Evolutionary conservation across 2,329 filamentous ascomycete genomes (phyloP).

Genomic region (Cercospora janseana): DNA sequence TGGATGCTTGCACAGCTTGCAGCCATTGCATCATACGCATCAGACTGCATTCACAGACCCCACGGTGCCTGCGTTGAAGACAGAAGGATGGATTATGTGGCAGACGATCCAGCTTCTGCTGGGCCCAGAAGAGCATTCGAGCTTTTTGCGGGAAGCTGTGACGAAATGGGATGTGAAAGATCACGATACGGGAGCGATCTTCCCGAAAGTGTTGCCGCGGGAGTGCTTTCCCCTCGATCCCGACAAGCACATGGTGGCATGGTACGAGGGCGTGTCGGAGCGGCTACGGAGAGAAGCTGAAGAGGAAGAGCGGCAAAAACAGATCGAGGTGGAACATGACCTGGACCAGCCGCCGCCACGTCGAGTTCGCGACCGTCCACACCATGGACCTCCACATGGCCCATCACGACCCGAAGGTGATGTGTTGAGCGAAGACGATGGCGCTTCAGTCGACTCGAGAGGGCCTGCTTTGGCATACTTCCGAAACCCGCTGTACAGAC

Average conservation of each 20-base stretch:
- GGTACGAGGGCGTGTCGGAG: slow-evolving; percentile 77
- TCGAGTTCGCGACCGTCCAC: slow-evolving; percentile 25
- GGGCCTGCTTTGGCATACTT: slow-evolving; percentile 50
- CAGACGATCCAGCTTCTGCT: slow-evolving; percentile 87
- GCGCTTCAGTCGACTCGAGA: slow-evolving; percentile 44
- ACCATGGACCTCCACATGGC: slow-evolving; percentile 14
- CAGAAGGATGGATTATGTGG: slow-evolving; percentile 86
- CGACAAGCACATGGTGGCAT: slow-evolving; percentile 77
- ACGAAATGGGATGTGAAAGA: slow-evolving; percentile 72
- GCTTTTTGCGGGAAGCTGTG: slow-evolving; percentile 77
- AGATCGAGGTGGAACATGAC: slow-evolving; percentile 31
- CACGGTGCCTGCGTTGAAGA: slow-evolving; percentile 76
- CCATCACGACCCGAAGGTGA: slow-evolving; percentile 24
- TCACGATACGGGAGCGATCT: slow-evolving; percentile 59
- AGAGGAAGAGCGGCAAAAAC: slow-evolving; percentile 38
- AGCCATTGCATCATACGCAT: slow-evolving; percentile 53
- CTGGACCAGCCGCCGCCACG: slow-evolving; percentile 22
- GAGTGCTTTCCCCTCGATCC: slow-evolving; percentile 68
- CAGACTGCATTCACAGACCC: slow-evolving; percentile 68
- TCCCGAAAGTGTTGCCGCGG: slow-evolving; percentile 63
- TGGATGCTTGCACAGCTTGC: slow-evolving; percentile 84
- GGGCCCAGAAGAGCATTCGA: slow-evolving; percentile 82
- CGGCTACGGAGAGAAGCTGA: slow-evolving; percentile 64
- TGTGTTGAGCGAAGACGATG: slow-evolving; percentile 37
- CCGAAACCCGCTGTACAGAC: slow-evolving; percentile 50